These are phyloP conservation scores for Adenanthera pavonina DNA, from an alignment of 306 rosid genomes.

Conservation along the genomic window DNA sequence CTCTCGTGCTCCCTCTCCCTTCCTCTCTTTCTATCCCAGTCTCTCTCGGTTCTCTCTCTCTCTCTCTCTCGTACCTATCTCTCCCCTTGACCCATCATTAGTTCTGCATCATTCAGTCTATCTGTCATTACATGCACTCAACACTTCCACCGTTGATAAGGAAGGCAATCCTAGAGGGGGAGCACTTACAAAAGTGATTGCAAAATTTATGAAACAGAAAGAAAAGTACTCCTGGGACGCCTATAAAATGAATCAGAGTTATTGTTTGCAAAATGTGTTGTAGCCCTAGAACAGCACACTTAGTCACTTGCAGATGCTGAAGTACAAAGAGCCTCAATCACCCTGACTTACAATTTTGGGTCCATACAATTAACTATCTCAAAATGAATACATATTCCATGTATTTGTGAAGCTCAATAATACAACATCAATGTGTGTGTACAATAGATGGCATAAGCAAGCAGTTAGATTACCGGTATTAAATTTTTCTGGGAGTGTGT, in stretches of 20 bases:
- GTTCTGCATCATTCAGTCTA: too few species aligned
- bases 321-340: slow-evolving; percentile 30
- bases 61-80: too few species aligned
- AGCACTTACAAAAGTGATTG: neutral
- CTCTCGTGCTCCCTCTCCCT: too few species aligned
- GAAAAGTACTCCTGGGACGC: slow-evolving; percentile 1
- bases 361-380: neutral
- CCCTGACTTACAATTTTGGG: slow-evolving; percentile 29
- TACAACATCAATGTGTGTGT: slow-evolving; percentile 16
- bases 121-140: slow-evolving; percentile 26
- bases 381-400: neutral
- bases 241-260: slow-evolving; percentile 22
- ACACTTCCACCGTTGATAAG: slow-evolving; percentile 9
- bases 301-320: slow-evolving; percentile 12
- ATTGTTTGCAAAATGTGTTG: neutral
- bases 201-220: slow-evolving; percentile 26
- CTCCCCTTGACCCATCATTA: too few species aligned
- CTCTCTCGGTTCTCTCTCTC: too few species aligned
- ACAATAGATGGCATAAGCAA: slow-evolving; percentile 27
- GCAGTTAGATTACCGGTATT: slow-evolving; percentile 67
- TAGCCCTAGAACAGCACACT: slow-evolving; percentile 25
- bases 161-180: neutral
- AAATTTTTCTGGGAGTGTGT: slow-evolving; percentile 80
- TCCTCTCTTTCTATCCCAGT: too few species aligned
- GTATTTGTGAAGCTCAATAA: neutral